These are phyloP conservation scores for Dactylellina drechsleri DNA, from an alignment of 2,329 filamentous ascomycete species.

Conservation along the genomic window DNA sequence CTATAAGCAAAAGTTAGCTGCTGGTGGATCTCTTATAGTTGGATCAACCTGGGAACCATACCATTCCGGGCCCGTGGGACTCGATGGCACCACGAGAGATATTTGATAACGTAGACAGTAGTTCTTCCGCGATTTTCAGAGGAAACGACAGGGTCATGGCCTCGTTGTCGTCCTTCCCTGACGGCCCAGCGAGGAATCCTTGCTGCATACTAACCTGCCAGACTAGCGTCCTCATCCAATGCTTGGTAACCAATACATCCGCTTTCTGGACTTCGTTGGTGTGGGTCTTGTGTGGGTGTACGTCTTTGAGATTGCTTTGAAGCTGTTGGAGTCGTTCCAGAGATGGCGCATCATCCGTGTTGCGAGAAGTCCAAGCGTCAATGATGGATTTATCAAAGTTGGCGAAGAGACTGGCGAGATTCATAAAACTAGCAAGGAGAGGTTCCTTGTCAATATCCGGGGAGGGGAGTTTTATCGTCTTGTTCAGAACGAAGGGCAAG, in stretches of 20 bases:
- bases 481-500: slow-evolving; percentile 47
- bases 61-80: slow-evolving; percentile 51
- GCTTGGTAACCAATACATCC: slow-evolving; percentile 49
- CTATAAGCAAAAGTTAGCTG: slow-evolving; percentile 6
- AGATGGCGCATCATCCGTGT: slow-evolving; percentile 40
- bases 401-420: slow-evolving; percentile 44
- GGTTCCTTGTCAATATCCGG: slow-evolving; percentile 49
- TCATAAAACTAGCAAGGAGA: slow-evolving; percentile 51
- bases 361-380: slow-evolving; percentile 50
- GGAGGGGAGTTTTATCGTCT: slow-evolving; percentile 46
- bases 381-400: slow-evolving; percentile 52
- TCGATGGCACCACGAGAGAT: slow-evolving; percentile 48
- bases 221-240: slow-evolving; percentile 52
- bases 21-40: neutral
- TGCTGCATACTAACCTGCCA: slow-evolving; percentile 54
- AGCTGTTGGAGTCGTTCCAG: slow-evolving; percentile 36
- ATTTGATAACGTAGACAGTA: slow-evolving; percentile 26
- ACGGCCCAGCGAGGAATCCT: slow-evolving; percentile 33
- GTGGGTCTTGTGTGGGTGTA: slow-evolving; percentile 43
- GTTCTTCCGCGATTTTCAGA: slow-evolving; percentile 39
- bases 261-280: slow-evolving; percentile 51
- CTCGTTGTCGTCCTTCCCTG: slow-evolving; percentile 34
- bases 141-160: slow-evolving; percentile 48
- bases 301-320: slow-evolving; percentile 36
- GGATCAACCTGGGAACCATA: neutral